A percentile compares a stretch with the other conserved stretches of the same genome.
These are phyloP conservation scores for Neurospora sp. DNA, from an alignment of 495 filamentous ascomycete genomes.

Conservation along the genomic window DNA sequence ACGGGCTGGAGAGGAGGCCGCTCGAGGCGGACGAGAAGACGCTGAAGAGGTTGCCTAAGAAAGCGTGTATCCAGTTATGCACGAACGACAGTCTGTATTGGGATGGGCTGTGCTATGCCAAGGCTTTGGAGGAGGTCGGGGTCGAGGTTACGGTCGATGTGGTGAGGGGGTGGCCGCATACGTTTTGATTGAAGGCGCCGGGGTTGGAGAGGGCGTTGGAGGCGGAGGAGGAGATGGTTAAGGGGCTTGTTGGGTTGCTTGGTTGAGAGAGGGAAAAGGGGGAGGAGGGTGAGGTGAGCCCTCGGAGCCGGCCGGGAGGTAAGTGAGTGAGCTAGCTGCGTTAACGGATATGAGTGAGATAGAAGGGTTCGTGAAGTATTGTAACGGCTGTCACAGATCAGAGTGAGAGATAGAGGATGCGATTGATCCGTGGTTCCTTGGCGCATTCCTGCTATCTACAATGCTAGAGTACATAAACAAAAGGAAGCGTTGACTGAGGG, in stretches of 20 bases:
- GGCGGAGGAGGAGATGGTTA: conserved; percentile 33
- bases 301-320: neutral
- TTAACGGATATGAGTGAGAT: neutral
- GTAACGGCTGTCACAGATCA: neutral
- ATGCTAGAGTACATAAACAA: conserved; percentile 51
- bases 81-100: conserved; percentile 26
- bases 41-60: conserved; percentile 9
- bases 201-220: conserved; percentile 11
- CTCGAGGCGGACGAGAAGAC: conserved; percentile 11
- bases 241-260: conserved; percentile 27
- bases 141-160: conserved; percentile 21
- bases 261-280: neutral
- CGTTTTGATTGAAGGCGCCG: conserved; percentile 27
- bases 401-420: neutral
- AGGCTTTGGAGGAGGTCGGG: conserved; percentile 17
- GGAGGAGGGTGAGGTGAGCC: neutral
- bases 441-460: conserved; percentile 38
- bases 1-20: conserved; percentile 15
- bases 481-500: conserved; percentile 19
- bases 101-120: conserved; percentile 26
- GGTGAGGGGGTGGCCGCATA: conserved; percentile 24
- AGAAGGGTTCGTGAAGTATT: neutral
- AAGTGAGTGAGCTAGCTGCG: neutral
- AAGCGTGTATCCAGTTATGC: conserved; percentile 24
- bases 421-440: conserved; percentile 2